Base-by-base conservation (phyloP, 106 monocot genomes). In the Gastrodia elata region DNA sequence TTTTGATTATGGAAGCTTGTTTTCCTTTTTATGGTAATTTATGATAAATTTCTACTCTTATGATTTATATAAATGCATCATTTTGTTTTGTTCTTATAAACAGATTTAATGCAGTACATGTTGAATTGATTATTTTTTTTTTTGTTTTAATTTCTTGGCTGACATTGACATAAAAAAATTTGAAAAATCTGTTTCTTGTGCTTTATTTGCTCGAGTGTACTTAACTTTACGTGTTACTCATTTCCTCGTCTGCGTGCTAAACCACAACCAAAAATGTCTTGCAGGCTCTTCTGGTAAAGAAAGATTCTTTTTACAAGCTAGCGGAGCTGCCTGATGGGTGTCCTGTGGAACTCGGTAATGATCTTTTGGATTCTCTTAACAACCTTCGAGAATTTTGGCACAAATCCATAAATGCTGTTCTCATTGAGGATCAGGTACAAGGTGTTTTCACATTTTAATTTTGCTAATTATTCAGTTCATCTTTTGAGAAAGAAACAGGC, bases 331-430 rank as follows among this genome's bases (percentile, higher is more conserved):
- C 94, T 73, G 83, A 84, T 81, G 76, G 76, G 35, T 87, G 40
- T 65, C 83, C 85, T 32, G 15, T 68, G 59, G 81, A 55, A 39
- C 70, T 81, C 37, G 84, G 84, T 71, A 83, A 74, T 68, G 78
- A 84, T 65, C 82, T 82, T 74, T 58, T 94, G 42, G 74, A 64
- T 71, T 77, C 81, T 39, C 56, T 88, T 34, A 91, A 94, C 75
- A 76, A 59, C 76, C 76, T 94, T 73, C 80, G 91, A 67, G 88
- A 88, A 46, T 86, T 77, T 48, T 94, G 94, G 94, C 85, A 85
- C 68, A 91, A 80, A 43, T 86, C 80, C 5, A 80, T 79, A 32
- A 81, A 81, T 83, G 78, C 88, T 75, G 9, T 94, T 68, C 75
- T 89, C 11, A 68, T 86, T 77, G 85, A 87, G 80, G 94, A 87